Evolutionary conservation across 2,329 filamentous ascomycete genomes (phyloP).

Genomic region (Sarocladium kiliense): DNA sequence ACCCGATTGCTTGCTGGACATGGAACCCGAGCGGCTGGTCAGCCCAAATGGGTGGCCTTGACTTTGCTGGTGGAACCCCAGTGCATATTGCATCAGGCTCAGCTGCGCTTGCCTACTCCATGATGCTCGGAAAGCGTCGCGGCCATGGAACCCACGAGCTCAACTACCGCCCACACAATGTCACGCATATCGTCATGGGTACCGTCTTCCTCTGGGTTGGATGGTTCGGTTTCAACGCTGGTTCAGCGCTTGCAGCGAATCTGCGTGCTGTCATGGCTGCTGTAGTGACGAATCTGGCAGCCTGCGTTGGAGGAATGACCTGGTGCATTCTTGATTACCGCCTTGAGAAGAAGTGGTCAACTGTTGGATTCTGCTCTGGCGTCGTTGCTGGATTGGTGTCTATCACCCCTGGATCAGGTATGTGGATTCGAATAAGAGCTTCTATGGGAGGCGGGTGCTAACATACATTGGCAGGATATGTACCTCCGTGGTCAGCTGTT

Average conservation of each 20-base stretch:
- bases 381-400: conserved; percentile 82
- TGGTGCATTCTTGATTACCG: conserved; percentile 89
- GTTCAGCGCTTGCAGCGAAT: conserved; percentile 75
- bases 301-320: conserved; percentile 77
- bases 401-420: conserved; percentile 81
- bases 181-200: conserved; percentile 86
- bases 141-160: conserved; percentile 83
- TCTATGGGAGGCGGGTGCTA: conserved; percentile 10
- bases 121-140: conserved; percentile 82
- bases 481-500: conserved; percentile 79
- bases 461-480: conserved; percentile 47
- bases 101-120: conserved; percentile 81
- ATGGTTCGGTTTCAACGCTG: conserved; percentile 94
- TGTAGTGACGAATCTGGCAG: conserved; percentile 79
- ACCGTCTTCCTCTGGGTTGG: conserved; percentile 94
- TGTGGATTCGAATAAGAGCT: conserved; percentile 14
- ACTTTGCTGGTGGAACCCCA: conserved; percentile 86
- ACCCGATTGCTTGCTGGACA: conserved; percentile 91
- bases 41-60: conserved; percentile 71
- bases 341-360: conserved; percentile 86
- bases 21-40: conserved; percentile 85
- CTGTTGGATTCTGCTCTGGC: conserved; percentile 88
- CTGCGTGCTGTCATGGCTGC: conserved; percentile 82
- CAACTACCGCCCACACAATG: conserved; percentile 89
- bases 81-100: conserved; percentile 83